Conservation (phyloP, 1,284 basidiomycete genomes). For the Ustanciosporium gigantosporum region DNA sequence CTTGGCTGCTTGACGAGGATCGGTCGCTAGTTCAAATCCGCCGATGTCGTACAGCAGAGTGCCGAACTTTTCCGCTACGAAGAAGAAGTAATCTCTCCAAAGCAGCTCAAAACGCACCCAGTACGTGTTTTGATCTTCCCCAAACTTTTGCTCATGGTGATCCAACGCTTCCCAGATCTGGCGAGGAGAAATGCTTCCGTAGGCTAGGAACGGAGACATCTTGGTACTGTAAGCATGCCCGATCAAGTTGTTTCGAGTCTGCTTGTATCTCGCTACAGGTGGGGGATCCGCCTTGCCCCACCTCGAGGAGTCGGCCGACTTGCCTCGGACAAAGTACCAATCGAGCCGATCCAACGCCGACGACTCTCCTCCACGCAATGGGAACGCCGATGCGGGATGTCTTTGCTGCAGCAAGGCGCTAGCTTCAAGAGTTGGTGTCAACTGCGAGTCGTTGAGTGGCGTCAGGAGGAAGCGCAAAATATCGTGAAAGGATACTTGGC, state of each 20-base stretch:
- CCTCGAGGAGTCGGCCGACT: conserved; percentile 46
- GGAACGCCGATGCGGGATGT: conserved; percentile 54
- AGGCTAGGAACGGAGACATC: conserved; percentile 65
- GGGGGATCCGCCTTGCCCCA: conserved; percentile 56
- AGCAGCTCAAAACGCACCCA: conserved; percentile 66
- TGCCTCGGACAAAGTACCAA: conserved; percentile 57
- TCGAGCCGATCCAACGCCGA: conserved; percentile 53
- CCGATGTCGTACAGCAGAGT: conserved; percentile 63
- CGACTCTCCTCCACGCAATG: conserved; percentile 51
- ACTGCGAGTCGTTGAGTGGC: conserved; percentile 48
- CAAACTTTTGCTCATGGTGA: conserved; percentile 60
- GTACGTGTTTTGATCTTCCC: conserved; percentile 62
- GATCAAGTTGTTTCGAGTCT: conserved; percentile 66
- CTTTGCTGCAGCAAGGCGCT: conserved; percentile 47
- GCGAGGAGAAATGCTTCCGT: conserved; percentile 65
- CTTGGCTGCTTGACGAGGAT: conserved; percentile 61
- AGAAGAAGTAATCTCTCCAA: conserved; percentile 68
- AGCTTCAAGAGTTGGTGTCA: conserved; percentile 40
- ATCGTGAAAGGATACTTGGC: conserved; percentile 55
- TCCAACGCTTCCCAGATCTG: conserved; percentile 62
- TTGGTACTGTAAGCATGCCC: conserved; percentile 67
- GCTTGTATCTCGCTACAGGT: conserved; percentile 64
- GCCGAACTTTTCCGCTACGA: conserved; percentile 62
- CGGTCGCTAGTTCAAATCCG: conserved; percentile 64
- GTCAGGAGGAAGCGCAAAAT: conserved; percentile 49